Conservation (phyloP, 805 yeast species). For the Hanseniaspora occidentalis region DNA sequence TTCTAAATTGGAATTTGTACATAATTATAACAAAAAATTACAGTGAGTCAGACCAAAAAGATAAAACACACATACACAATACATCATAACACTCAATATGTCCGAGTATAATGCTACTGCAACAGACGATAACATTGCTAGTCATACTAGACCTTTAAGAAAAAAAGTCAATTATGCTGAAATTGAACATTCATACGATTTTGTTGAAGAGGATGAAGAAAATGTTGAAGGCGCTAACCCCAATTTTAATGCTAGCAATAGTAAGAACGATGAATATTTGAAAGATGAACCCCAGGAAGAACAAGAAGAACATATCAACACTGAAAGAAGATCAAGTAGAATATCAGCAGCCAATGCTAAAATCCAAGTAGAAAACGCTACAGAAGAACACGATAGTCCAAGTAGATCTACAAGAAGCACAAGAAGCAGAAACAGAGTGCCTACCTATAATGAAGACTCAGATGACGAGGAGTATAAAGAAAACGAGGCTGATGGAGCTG, state of each 20-base stretch:
- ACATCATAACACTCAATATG: too few relatives aligned
- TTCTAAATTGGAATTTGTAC: too few relatives aligned
- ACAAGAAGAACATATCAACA: too few relatives aligned
- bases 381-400: too few relatives aligned
- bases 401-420: too few relatives aligned
- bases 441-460: background rate
- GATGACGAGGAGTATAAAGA: constrained; percentile 1
- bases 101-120: background rate
- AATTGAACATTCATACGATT: constrained; percentile 23
- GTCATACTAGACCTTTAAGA: constrained; percentile 24
- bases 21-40: too few relatives aligned
- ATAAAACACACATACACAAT: background rate
- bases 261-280: background rate
- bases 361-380: too few relatives aligned
- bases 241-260: background rate
- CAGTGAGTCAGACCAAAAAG: background rate
- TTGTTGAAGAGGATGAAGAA: constrained; percentile 15
- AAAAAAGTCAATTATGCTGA: constrained; percentile 26
- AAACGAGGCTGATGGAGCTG: constrained; percentile 4
- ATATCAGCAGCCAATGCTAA: too few relatives aligned
- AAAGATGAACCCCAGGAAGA: too few relatives aligned
- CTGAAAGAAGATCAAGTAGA: too few relatives aligned
- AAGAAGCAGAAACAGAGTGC: too few relatives aligned
- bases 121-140: constrained; percentile 18
- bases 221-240: constrained; percentile 1